Percentiles rank a stretch among this genome's conserved stretches.
phyloP scores from a whole-genome alignment of 768 basidiomycete genomes.

The Gymnopilus dilepis region DNA sequence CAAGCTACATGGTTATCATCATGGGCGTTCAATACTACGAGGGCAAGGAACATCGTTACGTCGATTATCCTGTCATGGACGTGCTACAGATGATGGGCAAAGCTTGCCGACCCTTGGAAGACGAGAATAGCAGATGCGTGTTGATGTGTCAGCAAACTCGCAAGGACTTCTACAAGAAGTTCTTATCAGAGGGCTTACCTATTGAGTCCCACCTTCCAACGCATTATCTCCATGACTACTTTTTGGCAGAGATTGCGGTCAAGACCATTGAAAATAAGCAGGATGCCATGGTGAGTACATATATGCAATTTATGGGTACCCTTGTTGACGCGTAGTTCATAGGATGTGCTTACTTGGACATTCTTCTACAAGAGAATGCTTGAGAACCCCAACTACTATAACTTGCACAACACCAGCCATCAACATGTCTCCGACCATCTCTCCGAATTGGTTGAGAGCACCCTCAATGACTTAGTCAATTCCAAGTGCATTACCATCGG shows the following conservation, averaged over 20 bases:
- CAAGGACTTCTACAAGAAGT: slow-evolving; percentile 99
- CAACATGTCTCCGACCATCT: slow-evolving; percentile 95
- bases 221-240: slow-evolving; percentile 92
- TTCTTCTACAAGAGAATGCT: slow-evolving; percentile 98
- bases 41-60: slow-evolving; percentile 96
- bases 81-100: slow-evolving; percentile 99
- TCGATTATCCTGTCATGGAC: slow-evolving; percentile 98
- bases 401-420: slow-evolving; percentile 93
- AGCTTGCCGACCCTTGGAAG: slow-evolving; percentile 91
- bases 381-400: slow-evolving; percentile 96
- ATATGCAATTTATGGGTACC: background rate
- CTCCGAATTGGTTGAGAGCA: slow-evolving; percentile 94
- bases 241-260: slow-evolving; percentile 97
- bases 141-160: slow-evolving; percentile 97
- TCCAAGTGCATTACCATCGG: slow-evolving; percentile 95
- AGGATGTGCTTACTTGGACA: slow-evolving; percentile 99
- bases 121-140: slow-evolving; percentile 90
- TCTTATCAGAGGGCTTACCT: slow-evolving; percentile 94
- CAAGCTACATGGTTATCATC: slow-evolving; percentile 97
- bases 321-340: background rate
- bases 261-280: slow-evolving; percentile 99
- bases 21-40: slow-evolving; percentile 99
- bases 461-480: slow-evolving; percentile 87
- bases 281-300: slow-evolving; percentile 79
- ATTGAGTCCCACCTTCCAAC: slow-evolving; percentile 95